Base-by-base conservation (phyloP, 371 early-diverging fungal genomes). In the Apophysomyces elegans region DNA sequence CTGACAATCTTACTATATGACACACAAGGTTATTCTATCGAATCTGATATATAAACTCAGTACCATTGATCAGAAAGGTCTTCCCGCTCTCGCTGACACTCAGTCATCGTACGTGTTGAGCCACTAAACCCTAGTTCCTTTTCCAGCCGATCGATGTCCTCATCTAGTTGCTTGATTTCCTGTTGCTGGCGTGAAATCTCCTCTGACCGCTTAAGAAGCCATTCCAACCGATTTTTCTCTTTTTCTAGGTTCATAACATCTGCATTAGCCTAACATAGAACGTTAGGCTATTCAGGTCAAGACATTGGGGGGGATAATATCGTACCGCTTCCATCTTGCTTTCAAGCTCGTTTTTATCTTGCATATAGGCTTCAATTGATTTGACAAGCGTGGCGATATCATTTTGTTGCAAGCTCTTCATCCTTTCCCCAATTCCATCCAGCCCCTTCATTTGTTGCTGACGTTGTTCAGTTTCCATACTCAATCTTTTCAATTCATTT, bases 61-160 rank as follows among this genome's bases (percentile, higher is more conserved):
- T 81, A 84, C 76, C 83, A 81, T 67, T 84, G 76, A 0, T 73
- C 69, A 59, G 85, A 77, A 4, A 86, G 61, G 5, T 66, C 65
- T 14, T 86, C 86, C 9, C 85, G 67, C 59, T 93, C 91, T 14
- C 71, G 72, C 67, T 91, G 91, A 38, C 88, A 84, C 37, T 93
- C 92, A 4, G 83, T 83, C 5, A 87, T 65, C 0, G 91, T 92
- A 60, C 87, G 86, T 9, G 80, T 79, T 0, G 90, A 87, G 0
- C 92, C 92, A 0, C 89, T 70, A 1, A 70, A 69, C 9, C 72
- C 64, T 41, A 94, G 78, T 47, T 93, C 90, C 0, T 71, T 73
- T 70, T 90, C 87, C 9, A 90, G 61, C 0, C 64, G 43, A 21
- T 54, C 54, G 32, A 93, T 80, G 13, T 86, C 88, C 1, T 69